A percentile compares a stretch with the other conserved stretches of the same genome.
phyloP scores from a whole-genome alignment of 2,329 filamentous ascomycete genomes.

The Salinomyces thailandicus region DNA sequence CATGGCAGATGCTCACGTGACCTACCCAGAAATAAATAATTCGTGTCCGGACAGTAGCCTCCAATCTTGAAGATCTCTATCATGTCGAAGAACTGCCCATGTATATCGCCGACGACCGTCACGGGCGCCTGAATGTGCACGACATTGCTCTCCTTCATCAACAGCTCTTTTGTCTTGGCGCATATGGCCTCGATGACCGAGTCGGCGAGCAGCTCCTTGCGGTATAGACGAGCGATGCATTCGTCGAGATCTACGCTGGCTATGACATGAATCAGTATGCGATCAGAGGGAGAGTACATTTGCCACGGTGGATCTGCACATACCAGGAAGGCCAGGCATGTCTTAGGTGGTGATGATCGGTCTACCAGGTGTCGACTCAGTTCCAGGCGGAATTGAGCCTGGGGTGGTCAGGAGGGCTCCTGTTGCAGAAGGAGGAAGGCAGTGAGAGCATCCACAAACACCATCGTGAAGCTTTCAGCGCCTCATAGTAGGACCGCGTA shows the following conservation, averaged over 20 bases:
- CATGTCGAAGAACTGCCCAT: constrained; percentile 97
- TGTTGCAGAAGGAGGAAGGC: constrained; percentile 1
- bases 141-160: constrained; percentile 99
- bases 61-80: constrained; percentile 99
- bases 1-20: too few species aligned
- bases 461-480: background rate
- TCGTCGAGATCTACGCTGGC: constrained; percentile 96
- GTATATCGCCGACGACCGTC: constrained; percentile 95
- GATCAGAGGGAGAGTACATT: background rate
- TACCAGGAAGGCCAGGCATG: constrained; percentile 44
- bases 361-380: background rate
- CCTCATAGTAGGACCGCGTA: background rate
- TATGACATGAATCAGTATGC: constrained; percentile 34
- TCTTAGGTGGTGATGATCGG: background rate
- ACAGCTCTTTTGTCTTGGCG: constrained; percentile 94
- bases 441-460: constrained; percentile 1
- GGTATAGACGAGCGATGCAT: constrained; percentile 93
- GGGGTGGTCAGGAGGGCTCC: constrained; percentile 2
- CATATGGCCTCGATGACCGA: constrained; percentile 98
- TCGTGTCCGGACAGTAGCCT: constrained; percentile 93
- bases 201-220: constrained; percentile 92
- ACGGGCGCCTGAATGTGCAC: constrained; percentile 93
- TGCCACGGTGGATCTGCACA: constrained; percentile 9
- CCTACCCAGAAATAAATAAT: constrained; percentile 89
- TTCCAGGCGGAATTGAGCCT: too few species aligned